Conservation (phyloP, 2,329 filamentous ascomycete genomes). For the Aspergillus sp. region DNA sequence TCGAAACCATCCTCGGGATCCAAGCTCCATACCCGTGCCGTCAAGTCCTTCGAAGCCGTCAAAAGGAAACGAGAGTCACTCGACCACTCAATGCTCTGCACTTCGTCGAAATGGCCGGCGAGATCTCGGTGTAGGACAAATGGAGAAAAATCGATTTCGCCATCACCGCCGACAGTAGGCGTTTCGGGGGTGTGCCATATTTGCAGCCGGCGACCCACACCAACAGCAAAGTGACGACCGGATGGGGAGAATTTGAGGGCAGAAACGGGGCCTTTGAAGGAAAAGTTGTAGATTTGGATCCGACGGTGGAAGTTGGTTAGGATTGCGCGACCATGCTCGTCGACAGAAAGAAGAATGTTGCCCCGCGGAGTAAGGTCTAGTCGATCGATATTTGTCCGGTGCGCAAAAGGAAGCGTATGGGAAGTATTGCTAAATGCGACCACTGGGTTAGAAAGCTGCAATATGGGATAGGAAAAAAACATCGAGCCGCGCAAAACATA, state of each 20-base stretch:
- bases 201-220: conserved; percentile 81
- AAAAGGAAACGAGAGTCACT: conserved; percentile 94
- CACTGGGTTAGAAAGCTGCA: conserved; percentile 3
- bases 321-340: conserved; percentile 92
- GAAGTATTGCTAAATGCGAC: conserved; percentile 37
- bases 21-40: conserved; percentile 91
- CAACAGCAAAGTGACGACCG: conserved; percentile 86
- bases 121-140: conserved; percentile 87
- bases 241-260: conserved; percentile 88
- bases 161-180: conserved; percentile 73
- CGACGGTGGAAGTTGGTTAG: conserved; percentile 85
- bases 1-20: conserved; percentile 82
- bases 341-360: conserved; percentile 87
- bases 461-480: not conserved
- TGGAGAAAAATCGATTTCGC: conserved; percentile 89
- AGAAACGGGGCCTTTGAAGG: conserved; percentile 81
- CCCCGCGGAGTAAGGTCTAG: conserved; percentile 86
- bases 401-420: conserved; percentile 68
- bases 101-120: conserved; percentile 82
- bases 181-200: conserved; percentile 95
- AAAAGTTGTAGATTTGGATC: conserved; percentile 89
- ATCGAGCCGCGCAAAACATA: conserved; percentile 44
- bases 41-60: conserved; percentile 87
- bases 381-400: conserved; percentile 87
- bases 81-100: conserved; percentile 90